A percentile compares a stretch with the other conserved stretches of the same genome.
Evolutionary conservation across 192 early-diverging fungal genomes (phyloP).

Genomic region (Chytriomyces sp.): DNA sequence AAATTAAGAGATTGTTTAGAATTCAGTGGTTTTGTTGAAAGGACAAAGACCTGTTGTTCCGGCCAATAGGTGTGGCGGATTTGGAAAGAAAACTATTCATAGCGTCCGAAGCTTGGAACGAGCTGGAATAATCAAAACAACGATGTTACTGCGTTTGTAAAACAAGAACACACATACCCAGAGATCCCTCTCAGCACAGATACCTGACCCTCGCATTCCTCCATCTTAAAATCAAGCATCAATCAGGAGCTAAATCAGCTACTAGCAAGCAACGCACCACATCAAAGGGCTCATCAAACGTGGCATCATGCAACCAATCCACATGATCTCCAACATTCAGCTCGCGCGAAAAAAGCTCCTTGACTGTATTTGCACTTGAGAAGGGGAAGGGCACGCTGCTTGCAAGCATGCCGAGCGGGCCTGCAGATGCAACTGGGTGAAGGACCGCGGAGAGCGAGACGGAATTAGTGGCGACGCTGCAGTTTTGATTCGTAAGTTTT

Average conservation of each 20-base stretch:
- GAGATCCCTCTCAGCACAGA: slow-evolving; percentile 2
- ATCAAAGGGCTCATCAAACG: slow-evolving; percentile 7
- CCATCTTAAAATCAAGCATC: background rate
- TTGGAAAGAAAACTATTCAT: slow-evolving; percentile 11
- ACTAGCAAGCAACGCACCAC: background rate
- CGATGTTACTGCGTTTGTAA: background rate
- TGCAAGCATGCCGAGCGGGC: slow-evolving; percentile 16
- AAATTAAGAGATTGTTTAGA: background rate
- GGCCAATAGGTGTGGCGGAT: slow-evolving; percentile 9
- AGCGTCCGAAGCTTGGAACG: background rate
- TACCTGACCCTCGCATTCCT: slow-evolving; percentile 15
- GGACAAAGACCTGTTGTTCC: slow-evolving; percentile 14
- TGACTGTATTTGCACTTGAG: background rate
- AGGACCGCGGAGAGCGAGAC: background rate
- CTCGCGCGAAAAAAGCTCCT: slow-evolving; percentile 1
- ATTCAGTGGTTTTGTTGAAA: background rate
- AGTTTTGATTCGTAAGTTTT: background rate
- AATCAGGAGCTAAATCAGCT: background rate
- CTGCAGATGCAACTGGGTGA: background rate
- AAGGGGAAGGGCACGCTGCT: slow-evolving; percentile 12
- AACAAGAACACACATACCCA: slow-evolving; percentile 16
- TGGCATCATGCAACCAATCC: slow-evolving; percentile 11
- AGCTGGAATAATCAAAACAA: background rate
- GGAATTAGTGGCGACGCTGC: background rate
- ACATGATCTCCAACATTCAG: slow-evolving; percentile 11